Evolutionary conservation across 352 stramenopile genomes (phyloP), one percentile per base, ranked within the genome.

Genomic region (Globisporangium canariense): DNA sequence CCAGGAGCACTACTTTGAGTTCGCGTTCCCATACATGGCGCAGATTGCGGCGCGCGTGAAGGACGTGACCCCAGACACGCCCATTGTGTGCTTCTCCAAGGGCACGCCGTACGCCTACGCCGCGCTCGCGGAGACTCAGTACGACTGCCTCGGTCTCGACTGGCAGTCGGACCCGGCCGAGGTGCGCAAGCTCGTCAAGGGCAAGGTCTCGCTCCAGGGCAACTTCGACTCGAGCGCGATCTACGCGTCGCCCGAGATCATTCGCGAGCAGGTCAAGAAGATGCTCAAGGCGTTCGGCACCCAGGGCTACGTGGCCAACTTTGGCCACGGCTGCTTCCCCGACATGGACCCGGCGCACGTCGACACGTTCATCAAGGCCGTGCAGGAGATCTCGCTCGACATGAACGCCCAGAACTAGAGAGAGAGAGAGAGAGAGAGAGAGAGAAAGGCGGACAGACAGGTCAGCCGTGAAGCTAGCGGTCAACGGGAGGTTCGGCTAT

Each of bases 261-360:
- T 98, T 46, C 79, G 85, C 50, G 76, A 84, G 60, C 75, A 94
- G 67, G 86, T 95, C 38, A 90, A 90, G 78, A 93, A 98, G 73
- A 97, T 99, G 92, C 81, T 99, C 58, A 76, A 93, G 68, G 85
- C 83, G 49, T 96, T 99, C 61, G 96, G 95, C 51, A 97, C 95
- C 38, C 89, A 98, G 73, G 82, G 87, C 59, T 95, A 99, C 69
- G 98, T 99, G 74, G 96, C 96, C 20, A 99, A 99, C 78, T 87
- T 99, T 45, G 97, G 97, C 53, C 96, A 99, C 71, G 97, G 97
- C 53, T 96, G 98, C 64, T 97, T 97, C 70, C 96, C 96, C 28
- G 96, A 98, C 71, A 97, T 99, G 87, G 88, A 96, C 55, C 90
- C 96, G 0, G 81, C 82, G 38, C 87, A 98, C 67, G 96, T 99